phyloP scores from a whole-genome alignment of 345 rosid genomes.

The Barbarea vulgaris region DNA sequence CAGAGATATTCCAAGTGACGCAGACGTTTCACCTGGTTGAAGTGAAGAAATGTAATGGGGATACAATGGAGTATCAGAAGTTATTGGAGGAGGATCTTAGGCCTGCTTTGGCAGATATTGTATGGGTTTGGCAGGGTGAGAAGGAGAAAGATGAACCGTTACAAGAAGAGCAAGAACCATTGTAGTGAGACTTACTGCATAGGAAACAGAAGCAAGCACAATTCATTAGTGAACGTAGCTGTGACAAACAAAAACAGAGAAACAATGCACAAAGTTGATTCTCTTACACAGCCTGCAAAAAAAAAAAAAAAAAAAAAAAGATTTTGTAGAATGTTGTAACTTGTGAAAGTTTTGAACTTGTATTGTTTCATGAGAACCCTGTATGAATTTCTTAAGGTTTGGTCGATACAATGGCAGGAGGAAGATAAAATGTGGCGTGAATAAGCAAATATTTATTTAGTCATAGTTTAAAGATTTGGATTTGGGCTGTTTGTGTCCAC shows the following conservation, averaged over 20 bases:
- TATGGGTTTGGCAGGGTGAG: slow-evolving; percentile 79
- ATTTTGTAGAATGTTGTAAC: slow-evolving; percentile 20
- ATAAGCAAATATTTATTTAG: too few relatives aligned
- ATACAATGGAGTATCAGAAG: slow-evolving; percentile 72
- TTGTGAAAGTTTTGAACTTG: slow-evolving; percentile 13
- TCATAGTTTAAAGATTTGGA: background rate
- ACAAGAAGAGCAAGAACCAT: slow-evolving; percentile 12
- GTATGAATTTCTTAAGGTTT: background rate
- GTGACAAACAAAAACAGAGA: slow-evolving; percentile 13
- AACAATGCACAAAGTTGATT: background rate
- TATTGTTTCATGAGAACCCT: slow-evolving; percentile 10
- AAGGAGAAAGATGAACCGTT: slow-evolving; percentile 46
- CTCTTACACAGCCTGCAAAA: slow-evolving; percentile 14
- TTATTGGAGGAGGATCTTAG: slow-evolving; percentile 58
- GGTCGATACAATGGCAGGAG: background rate
- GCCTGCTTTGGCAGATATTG: slow-evolving; percentile 71
- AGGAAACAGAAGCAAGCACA: slow-evolving; percentile 13
- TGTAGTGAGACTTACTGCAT: slow-evolving; percentile 12
- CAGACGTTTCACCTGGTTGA: slow-evolving; percentile 70
- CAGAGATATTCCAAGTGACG: slow-evolving; percentile 75
- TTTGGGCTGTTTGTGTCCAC: too few relatives aligned
- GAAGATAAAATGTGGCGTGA: background rate
- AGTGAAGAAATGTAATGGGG: slow-evolving; percentile 73
- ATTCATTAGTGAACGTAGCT: background rate
- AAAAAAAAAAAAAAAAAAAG: too few relatives aligned